Evolutionary conservation across 2,329 filamentous ascomycete species (phyloP), one percentile per base, ranked within the genome.

Genomic region (Fusarium metavorans): DNA sequence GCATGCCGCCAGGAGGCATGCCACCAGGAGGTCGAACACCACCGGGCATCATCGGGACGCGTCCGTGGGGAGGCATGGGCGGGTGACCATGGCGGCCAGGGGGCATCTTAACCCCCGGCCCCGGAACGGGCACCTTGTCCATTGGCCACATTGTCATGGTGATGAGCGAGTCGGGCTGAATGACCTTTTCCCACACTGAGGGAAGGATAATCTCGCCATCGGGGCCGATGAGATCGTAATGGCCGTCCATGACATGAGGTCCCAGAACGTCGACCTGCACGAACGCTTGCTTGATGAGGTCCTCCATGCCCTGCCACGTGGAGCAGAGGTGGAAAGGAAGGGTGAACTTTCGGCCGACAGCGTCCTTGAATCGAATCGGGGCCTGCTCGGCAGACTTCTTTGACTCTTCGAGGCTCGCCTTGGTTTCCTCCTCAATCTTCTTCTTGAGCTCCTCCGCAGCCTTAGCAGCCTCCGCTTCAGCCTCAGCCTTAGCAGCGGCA

Each of bases 311-410:
- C 93, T 88, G 86, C 95, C 95, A 97, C 4, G 92, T 97, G 79
- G 92, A 91, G 83, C 95, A 98, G 34, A 97, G 83, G 73, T 95
- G 91, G 84, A 92, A 98, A 2, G 95, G 95, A 80, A 98, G 98
- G 83, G 91, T 97, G 82, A 97, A 98, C 82, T 97, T 98, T 75
- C 95, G 90, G 35, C 94, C 94, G 18, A 98, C 91, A 1, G 95
- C 95, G 81, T 98, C 95, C 83, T 97, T 97, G 85, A 97, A 97
- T 76, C 92, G 92, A 81, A 98, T 94, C 3, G 94, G 94, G 50
- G 91, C 87, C 82, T 94, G 93, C 45, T 92, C 89, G 70, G 88
- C 88, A 74, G 82, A 84, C 71, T 87, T 86, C 78, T 87, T 86
- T 20, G 84, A 87, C 41, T 86, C 85, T 41, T 87, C 77, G 23